Percentiles rank a stretch among this genome's conserved stretches.
phyloP scores from a whole-genome alignment of 2,329 filamentous ascomycete genomes.

The Penicillium sp. region DNA sequence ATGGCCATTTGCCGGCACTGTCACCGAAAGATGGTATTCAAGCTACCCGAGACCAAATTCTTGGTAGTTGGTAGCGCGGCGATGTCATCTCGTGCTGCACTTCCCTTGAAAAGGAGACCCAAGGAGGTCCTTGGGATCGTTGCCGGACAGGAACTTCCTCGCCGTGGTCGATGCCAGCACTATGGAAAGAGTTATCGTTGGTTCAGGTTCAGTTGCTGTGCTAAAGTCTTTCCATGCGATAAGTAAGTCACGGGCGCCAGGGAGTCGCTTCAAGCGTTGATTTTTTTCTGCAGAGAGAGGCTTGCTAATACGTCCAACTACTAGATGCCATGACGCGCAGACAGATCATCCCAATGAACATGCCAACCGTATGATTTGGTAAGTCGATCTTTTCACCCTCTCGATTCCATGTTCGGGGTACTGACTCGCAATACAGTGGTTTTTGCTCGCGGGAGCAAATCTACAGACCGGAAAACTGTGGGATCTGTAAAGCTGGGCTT shows the following conservation, averaged over 20 bases:
- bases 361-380: constrained; percentile 77
- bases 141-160: constrained; percentile 49
- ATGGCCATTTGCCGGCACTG: constrained; percentile 74
- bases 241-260: constrained; percentile 34
- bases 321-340: constrained; percentile 65
- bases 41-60: constrained; percentile 72
- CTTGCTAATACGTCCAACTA: neutral
- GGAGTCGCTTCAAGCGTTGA: neutral
- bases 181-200: constrained; percentile 52
- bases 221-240: constrained; percentile 53
- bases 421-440: constrained; percentile 38
- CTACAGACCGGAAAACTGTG: constrained; percentile 69
- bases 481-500: constrained; percentile 64
- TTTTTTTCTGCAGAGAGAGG: constrained; percentile 1
- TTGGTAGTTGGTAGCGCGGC: constrained; percentile 59
- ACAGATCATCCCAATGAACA: constrained; percentile 72
- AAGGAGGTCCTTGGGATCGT: constrained; percentile 51
- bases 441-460: constrained; percentile 75
- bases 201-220: constrained; percentile 54
- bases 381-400: constrained; percentile 13
- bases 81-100: constrained; percentile 27
- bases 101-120: constrained; percentile 33
- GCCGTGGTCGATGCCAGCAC: constrained; percentile 49
- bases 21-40: constrained; percentile 71
- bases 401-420: neutral